Evolutionary conservation across 441 rosid species (phyloP).

Genomic region (Populus tomentosa): DNA sequence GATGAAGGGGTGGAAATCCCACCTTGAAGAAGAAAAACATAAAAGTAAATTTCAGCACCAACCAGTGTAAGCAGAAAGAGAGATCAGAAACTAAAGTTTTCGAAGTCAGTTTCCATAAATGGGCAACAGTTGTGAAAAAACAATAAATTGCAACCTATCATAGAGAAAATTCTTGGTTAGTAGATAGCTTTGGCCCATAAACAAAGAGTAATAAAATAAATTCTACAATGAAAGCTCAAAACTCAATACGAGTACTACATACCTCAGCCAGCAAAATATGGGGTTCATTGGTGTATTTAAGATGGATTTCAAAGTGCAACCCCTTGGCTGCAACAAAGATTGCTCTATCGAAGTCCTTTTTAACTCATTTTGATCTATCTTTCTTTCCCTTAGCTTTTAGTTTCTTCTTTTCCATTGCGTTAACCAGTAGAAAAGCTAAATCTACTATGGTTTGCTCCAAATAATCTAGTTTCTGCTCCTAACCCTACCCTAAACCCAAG

Average conservation of each 20-base stretch:
- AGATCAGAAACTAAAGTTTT: background rate
- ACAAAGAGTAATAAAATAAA: background rate
- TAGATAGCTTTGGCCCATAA: background rate
- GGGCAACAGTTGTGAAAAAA: background rate
- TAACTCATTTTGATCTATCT: conserved; percentile 18
- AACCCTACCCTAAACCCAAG: rapidly evolving
- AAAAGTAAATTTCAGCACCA: background rate
- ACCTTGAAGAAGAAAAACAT: background rate
- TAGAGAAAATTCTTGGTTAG: background rate
- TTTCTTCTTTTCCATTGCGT: conserved; percentile 21
- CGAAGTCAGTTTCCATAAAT: background rate
- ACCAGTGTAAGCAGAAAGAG: background rate
- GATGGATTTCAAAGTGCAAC: conserved; percentile 68
- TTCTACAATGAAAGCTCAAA: background rate
- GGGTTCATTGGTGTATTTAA: conserved; percentile 69
- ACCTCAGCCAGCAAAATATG: conserved; percentile 91
- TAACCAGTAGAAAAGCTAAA: too few species aligned
- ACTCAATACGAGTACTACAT: conserved; percentile 8
- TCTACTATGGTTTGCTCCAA: too few species aligned
- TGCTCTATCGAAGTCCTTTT: conserved; percentile 46
- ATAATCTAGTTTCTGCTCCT: too few species aligned
- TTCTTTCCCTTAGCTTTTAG: conserved; percentile 30
- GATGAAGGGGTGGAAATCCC: background rate
- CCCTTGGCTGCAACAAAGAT: conserved; percentile 40
- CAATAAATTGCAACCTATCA: background rate